phyloP scores from a whole-genome alignment of 2,329 filamentous ascomycete species.

The Colletotrichum lentis region DNA sequence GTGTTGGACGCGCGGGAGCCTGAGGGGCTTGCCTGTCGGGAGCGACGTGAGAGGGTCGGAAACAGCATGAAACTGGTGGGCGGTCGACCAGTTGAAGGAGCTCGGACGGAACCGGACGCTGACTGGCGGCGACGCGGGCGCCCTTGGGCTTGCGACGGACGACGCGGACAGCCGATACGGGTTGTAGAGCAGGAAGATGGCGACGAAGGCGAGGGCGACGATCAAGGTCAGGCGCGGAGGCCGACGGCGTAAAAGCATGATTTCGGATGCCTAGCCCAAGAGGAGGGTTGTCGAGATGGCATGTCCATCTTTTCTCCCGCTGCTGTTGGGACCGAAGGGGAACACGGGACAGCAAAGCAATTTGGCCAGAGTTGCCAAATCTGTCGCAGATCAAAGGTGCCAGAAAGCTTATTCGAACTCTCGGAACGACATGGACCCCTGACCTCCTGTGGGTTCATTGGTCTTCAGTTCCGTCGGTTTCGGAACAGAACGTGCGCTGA shows the following conservation, averaged over 20 bases:
- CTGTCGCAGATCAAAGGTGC: not conserved
- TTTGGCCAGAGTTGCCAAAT: not conserved
- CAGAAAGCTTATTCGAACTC: not conserved
- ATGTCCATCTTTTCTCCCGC: not conserved
- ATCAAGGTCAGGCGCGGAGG: not conserved
- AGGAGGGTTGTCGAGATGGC: not conserved
- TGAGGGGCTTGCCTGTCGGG: constrained; percentile 42
- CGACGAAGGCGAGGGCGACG: not conserved
- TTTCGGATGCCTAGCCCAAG: not conserved
- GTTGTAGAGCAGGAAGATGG: not conserved
- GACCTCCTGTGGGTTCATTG: not conserved
- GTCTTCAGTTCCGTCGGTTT: not conserved
- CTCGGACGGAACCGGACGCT: constrained; percentile 41
- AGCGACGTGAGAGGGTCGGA: constrained; percentile 44
- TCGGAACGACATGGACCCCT: not conserved
- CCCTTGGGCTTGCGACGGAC: not conserved
- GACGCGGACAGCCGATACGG: not conserved
- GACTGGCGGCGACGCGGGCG: constrained; percentile 19
- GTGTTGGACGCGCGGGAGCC: constrained; percentile 46
- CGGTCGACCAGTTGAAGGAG: constrained; percentile 46
- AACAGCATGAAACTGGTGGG: constrained; percentile 44
- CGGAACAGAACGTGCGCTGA: not conserved
- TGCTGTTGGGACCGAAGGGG: not conserved
- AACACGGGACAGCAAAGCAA: not conserved
- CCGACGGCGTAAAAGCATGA: not conserved